Evolutionary conservation across 2,329 filamentous ascomycete genomes (phyloP).

Genomic region (Metarhizium humberi): DNA sequence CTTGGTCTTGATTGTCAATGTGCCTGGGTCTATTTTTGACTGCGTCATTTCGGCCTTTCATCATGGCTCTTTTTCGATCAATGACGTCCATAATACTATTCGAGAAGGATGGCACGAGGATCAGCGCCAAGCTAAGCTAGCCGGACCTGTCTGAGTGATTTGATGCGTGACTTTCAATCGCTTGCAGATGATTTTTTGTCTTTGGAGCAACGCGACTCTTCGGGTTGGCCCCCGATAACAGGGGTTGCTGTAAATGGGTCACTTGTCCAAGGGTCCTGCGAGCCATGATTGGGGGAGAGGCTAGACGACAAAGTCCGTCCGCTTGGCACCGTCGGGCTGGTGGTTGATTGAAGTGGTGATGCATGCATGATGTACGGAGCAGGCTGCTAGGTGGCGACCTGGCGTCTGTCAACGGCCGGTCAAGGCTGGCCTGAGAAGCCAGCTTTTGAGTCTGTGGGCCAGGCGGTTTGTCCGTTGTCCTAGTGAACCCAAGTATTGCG

Average conservation of each 20-base stretch:
- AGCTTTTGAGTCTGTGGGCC: neutral
- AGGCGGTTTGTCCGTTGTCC: neutral
- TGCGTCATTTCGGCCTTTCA: too few species aligned
- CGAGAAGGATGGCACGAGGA: too few species aligned
- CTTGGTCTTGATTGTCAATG: too few species aligned
- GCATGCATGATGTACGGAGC: neutral
- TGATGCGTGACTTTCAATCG: neutral
- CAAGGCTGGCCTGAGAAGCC: too few species aligned
- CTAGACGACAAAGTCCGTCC: neutral
- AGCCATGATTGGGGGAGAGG: neutral
- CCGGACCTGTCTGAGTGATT: too few species aligned
- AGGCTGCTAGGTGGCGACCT: too few species aligned
- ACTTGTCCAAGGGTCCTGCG: neutral
- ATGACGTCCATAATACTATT: too few species aligned
- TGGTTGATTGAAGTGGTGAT: neutral
- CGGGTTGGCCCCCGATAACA: neutral
- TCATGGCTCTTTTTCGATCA: too few species aligned
- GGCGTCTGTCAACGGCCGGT: too few species aligned
- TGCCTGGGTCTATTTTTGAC: too few species aligned
- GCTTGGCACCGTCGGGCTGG: neutral
- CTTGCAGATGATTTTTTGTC: neutral
- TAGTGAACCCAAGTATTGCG: neutral
- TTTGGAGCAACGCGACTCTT: neutral
- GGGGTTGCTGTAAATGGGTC: neutral
- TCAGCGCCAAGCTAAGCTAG: too few species aligned